Percentiles rank a stretch among this genome's conserved stretches.
phyloP scores from a whole-genome alignment of 2,329 filamentous ascomycete genomes.

The Madurella mycetomatis region DNA sequence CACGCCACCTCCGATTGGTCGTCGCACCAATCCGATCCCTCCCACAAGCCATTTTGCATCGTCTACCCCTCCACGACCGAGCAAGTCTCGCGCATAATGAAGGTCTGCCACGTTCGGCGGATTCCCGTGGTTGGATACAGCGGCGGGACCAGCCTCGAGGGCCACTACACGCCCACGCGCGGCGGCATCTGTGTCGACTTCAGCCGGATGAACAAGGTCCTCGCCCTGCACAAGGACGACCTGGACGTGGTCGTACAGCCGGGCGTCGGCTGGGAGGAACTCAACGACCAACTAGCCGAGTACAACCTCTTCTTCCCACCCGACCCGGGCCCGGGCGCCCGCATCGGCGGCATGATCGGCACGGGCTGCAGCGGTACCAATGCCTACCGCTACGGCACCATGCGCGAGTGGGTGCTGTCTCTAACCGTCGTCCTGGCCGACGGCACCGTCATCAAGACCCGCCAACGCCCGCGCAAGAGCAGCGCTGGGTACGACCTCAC shows the following conservation, averaged over 20 bases:
- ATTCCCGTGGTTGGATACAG: conserved; percentile 87
- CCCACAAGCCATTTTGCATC: conserved; percentile 61
- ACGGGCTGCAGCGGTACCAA: conserved; percentile 76
- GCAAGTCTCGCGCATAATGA: conserved; percentile 82
- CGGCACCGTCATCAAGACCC: conserved; percentile 83
- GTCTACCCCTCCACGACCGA: conserved; percentile 74
- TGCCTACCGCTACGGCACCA: conserved; percentile 87
- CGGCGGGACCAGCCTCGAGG: conserved; percentile 84
- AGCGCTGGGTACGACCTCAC: conserved; percentile 91
- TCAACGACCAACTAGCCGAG: conserved; percentile 72
- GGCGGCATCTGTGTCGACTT: conserved; percentile 87
- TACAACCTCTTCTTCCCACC: conserved; percentile 86
- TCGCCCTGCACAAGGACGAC: conserved; percentile 72
- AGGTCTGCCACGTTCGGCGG: conserved; percentile 72
- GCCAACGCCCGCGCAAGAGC: conserved; percentile 82
- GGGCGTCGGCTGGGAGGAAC: conserved; percentile 77
- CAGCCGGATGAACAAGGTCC: conserved; percentile 74
- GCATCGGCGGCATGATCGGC: conserved; percentile 86
- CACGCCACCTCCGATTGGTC: conserved; percentile 63
- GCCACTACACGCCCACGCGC: conserved; percentile 77
- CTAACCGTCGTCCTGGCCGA: conserved; percentile 87
- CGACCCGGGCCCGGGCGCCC: conserved; percentile 83
- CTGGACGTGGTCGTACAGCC: conserved; percentile 74
- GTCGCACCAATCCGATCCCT: conserved; percentile 47
- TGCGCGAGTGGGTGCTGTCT: conserved; percentile 88